A percentile compares a stretch with the other conserved stretches of the same genome.
phyloP scores from a whole-genome alignment of 306 rosid genomes.

The Luffa acutangula region DNA sequence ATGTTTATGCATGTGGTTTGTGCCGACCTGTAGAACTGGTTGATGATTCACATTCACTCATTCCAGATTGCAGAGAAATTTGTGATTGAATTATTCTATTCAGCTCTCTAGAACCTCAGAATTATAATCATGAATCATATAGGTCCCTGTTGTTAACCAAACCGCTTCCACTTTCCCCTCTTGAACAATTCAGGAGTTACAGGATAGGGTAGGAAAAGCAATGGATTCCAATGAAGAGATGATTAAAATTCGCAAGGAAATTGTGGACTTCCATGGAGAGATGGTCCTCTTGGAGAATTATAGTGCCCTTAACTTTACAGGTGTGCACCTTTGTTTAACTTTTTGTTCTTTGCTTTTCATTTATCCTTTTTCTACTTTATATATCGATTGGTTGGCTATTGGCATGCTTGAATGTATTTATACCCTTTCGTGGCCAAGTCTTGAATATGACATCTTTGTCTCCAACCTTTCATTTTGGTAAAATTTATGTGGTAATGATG shows the following conservation, averaged over 20 bases:
- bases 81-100: background rate
- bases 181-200: constrained; percentile 52
- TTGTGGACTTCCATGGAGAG: constrained; percentile 97
- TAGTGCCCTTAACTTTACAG: constrained; percentile 96
- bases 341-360: background rate
- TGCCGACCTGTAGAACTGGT: background rate
- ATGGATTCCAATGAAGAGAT: constrained; percentile 57
- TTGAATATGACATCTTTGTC: background rate
- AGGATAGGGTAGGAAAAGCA: constrained; percentile 75
- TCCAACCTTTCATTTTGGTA: background rate
- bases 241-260: constrained; percentile 71
- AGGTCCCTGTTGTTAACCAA: background rate
- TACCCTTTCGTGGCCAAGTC: background rate
- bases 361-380: background rate
- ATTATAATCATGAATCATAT: background rate
- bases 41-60: background rate
- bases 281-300: constrained; percentile 96
- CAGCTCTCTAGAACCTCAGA: background rate
- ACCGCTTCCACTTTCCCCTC: background rate
- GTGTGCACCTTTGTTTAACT: constrained; percentile 15
- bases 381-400: background rate
- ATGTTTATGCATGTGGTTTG: background rate
- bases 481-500: background rate
- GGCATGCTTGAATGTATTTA: background rate
- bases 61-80: background rate